A percentile compares a stretch with the other conserved stretches of the same genome.
phyloP scores from a whole-genome alignment of 1,139 yeast genomes.

The Tardiomyces digboiensis region DNA sequence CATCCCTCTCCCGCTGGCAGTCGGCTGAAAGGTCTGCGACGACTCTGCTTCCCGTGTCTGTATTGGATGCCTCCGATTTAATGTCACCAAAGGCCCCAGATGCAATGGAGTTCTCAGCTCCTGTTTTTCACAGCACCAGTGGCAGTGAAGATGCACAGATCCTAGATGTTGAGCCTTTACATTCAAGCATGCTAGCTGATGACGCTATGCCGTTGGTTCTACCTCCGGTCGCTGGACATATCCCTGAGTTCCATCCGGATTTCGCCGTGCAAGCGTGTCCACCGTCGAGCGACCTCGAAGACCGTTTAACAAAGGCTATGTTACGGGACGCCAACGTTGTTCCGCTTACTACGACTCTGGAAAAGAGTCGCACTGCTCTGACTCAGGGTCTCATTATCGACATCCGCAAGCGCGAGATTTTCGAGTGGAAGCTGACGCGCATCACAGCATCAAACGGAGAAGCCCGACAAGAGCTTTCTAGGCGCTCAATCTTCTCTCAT shows the following conservation, averaged over 20 bases:
- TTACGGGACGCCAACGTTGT: slow-evolving; percentile 11
- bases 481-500: neutral
- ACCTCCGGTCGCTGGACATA: slow-evolving; percentile 21
- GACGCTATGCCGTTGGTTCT: slow-evolving; percentile 12
- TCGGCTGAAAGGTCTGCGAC: neutral
- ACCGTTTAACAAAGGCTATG: slow-evolving; percentile 16
- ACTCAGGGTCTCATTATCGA: slow-evolving; percentile 10
- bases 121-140: slow-evolving; percentile 1
- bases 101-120: neutral
- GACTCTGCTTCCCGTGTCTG: neutral
- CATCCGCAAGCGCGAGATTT: slow-evolving; percentile 9
- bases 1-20: no score
- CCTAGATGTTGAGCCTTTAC: slow-evolving; percentile 1
- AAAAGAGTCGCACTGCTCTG: slow-evolving; percentile 1
- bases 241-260: slow-evolving; percentile 21
- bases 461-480: neutral
- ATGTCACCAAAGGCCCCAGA: no score
- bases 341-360: slow-evolving; percentile 3
- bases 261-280: slow-evolving; percentile 20
- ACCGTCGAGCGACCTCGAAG: slow-evolving; percentile 15
- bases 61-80: slow-evolving; percentile 1
- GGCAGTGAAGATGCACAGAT: neutral
- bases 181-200: neutral
- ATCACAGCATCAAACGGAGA: neutral
- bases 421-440: slow-evolving; percentile 7